Conservation (phyloP, 2,329 filamentous ascomycete genomes). For the Fulvia fulva region DNA sequence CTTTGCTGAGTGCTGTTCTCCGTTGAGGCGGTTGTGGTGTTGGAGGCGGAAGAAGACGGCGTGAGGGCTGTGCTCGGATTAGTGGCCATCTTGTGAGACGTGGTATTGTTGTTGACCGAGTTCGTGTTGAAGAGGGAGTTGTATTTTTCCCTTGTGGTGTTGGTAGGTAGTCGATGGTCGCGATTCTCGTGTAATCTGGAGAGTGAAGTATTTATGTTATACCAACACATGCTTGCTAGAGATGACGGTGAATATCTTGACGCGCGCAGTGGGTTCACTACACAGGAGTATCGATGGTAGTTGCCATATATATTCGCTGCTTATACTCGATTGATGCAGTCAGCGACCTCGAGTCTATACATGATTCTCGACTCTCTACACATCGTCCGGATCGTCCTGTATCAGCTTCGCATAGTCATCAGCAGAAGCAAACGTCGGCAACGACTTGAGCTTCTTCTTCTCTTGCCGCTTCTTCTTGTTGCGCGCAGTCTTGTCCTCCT, state of each 20-base stretch:
- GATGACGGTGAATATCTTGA: no score
- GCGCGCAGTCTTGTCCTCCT: constrained; percentile 39
- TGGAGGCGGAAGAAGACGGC: background rate
- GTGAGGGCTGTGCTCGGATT: background rate
- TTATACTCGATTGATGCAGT: no score
- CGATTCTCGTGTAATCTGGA: background rate
- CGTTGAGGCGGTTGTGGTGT: background rate
- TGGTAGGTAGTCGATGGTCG: background rate
- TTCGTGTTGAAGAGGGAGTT: background rate
- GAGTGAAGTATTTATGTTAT: background rate
- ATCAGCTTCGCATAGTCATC: constrained; percentile 81
- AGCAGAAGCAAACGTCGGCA: constrained; percentile 88
- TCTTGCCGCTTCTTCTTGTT: constrained; percentile 54
- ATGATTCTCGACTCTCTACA: background rate
- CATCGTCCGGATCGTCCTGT: constrained; percentile 25
- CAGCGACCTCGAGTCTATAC: background rate
- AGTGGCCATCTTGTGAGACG: background rate
- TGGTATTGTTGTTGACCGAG: background rate
- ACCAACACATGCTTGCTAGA: no score
- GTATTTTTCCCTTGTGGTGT: background rate
- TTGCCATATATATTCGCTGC: no score
- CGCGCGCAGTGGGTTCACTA: no score
- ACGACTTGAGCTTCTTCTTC: constrained; percentile 77
- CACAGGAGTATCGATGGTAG: no score
- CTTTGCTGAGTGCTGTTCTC: background rate